These are phyloP conservation scores for Waltergamsia citrina DNA, from an alignment of 2,329 filamentous ascomycete genomes.

Conservation along the genomic window DNA sequence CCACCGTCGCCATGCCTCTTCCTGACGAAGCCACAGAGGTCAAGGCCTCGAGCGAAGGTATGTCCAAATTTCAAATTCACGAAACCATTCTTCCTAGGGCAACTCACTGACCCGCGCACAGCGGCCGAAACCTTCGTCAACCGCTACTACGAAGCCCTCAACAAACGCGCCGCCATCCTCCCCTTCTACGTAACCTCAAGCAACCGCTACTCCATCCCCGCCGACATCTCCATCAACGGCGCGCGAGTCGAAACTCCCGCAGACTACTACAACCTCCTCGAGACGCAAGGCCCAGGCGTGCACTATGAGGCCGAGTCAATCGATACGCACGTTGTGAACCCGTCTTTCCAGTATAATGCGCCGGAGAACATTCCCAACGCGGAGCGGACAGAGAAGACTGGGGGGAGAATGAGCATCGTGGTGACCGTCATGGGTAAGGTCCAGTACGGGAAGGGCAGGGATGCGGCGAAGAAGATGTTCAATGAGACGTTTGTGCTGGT, in stretches of 20 bases:
- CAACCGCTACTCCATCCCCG: conserved; percentile 39
- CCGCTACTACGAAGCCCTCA: conserved; percentile 67
- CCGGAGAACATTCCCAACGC: conserved; percentile 29
- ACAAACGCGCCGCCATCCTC: conserved; percentile 49
- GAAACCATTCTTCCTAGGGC: background rate
- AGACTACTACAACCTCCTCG: conserved; percentile 60
- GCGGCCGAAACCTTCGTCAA: conserved; percentile 65
- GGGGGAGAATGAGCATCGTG: conserved; percentile 56
- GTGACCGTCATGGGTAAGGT: conserved; percentile 69
- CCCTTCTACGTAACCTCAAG: conserved; percentile 62
- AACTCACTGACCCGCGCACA: conserved; percentile 18
- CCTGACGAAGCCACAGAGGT: conserved; percentile 33
- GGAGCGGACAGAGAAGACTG: conserved; percentile 35
- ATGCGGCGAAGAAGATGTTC: conserved; percentile 59
- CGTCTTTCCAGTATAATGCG: conserved; percentile 50
- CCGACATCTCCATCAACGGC: conserved; percentile 76
- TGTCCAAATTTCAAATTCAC: conserved; percentile 1
- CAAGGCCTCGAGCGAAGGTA: conserved; percentile 37
- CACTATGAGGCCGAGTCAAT: conserved; percentile 67
- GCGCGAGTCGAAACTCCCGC: conserved; percentile 50
- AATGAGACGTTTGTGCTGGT: conserved; percentile 75
- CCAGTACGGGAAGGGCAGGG: conserved; percentile 53
- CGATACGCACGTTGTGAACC: conserved; percentile 72
- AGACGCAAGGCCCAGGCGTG: conserved; percentile 47
- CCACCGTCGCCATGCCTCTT: conserved; percentile 17